These are phyloP conservation scores for Aspergillus fischeri DNA, from an alignment of 2,329 filamentous ascomycete species.

Conservation along the genomic window DNA sequence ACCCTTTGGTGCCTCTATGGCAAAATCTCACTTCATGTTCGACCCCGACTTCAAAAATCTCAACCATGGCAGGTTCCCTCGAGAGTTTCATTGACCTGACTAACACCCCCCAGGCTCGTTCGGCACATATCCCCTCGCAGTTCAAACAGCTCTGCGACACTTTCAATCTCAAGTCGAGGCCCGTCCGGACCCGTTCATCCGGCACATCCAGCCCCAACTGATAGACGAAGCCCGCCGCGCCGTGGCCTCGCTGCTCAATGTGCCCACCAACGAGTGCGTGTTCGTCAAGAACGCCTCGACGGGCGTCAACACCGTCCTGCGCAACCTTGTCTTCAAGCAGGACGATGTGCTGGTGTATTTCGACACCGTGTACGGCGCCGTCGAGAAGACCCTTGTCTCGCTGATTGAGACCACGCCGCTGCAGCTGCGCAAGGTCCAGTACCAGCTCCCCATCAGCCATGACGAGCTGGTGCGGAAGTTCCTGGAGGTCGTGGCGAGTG, in stretches of 20 bases:
- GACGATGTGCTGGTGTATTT: slow-evolving; percentile 77
- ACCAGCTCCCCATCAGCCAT: slow-evolving; percentile 68
- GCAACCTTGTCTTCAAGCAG: slow-evolving; percentile 63
- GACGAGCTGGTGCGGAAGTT: slow-evolving; percentile 62
- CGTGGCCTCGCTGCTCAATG: slow-evolving; percentile 63
- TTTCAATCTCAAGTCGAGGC: slow-evolving; percentile 66
- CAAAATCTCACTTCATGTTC: slow-evolving; percentile 63
- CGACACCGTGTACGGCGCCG: slow-evolving; percentile 71
- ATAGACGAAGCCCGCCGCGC: slow-evolving; percentile 63
- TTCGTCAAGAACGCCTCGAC: slow-evolving; percentile 79
- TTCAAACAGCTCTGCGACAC: slow-evolving; percentile 57
- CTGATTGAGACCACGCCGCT: slow-evolving; percentile 63
- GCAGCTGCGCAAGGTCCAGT: slow-evolving; percentile 51
- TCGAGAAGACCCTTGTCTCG: slow-evolving; percentile 69
- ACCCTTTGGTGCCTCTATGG: slow-evolving; percentile 52
- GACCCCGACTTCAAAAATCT: slow-evolving; percentile 65
- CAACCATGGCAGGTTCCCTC: slow-evolving; percentile 63
- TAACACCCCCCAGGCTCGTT: slow-evolving; percentile 56
- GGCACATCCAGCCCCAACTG: slow-evolving; percentile 59
- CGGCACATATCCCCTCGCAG: slow-evolving; percentile 64
- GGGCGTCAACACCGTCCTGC: slow-evolving; percentile 67
- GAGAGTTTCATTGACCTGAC: background rate
- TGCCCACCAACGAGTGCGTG: slow-evolving; percentile 62
- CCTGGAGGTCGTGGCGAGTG: slow-evolving; percentile 51
- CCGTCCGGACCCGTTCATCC: slow-evolving; percentile 71